These are phyloP conservation scores for Syzygium aqueum DNA, from an alignment of 345 rosid genomes.

Conservation along the genomic window DNA sequence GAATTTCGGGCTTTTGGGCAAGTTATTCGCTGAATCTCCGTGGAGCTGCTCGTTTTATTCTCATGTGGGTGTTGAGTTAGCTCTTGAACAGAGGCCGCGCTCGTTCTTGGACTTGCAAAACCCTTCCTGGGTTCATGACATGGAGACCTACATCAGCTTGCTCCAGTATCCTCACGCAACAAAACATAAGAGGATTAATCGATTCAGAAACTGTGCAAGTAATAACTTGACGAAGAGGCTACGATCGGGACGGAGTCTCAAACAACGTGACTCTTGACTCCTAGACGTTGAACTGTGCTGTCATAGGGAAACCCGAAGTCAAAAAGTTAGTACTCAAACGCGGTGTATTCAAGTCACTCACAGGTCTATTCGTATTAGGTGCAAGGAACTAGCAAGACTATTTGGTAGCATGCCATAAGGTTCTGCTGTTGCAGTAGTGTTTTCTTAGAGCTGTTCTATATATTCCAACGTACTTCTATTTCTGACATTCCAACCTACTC, in stretches of 20 bases:
- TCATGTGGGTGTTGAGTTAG: slow-evolving; percentile 74
- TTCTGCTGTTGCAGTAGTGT: background rate
- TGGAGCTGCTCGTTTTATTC: slow-evolving; percentile 81
- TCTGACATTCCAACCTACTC: too few species aligned
- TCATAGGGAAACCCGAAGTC: background rate
- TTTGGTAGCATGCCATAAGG: background rate
- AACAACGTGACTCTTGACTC: background rate
- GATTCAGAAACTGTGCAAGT: background rate
- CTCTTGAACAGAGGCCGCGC: slow-evolving; percentile 18
- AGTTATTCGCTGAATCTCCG: slow-evolving; percentile 43
- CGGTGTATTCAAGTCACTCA: background rate
- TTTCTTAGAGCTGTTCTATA: background rate
- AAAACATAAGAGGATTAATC: background rate
- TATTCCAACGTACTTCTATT: background rate
- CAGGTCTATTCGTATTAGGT: background rate
- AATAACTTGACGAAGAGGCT: background rate
- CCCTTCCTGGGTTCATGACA: slow-evolving; percentile 71
- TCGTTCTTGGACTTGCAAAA: slow-evolving; percentile 58
- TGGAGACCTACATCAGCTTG: slow-evolving; percentile 53
- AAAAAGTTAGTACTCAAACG: background rate
- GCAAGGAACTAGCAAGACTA: background rate
- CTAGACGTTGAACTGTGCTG: background rate
- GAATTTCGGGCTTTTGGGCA: slow-evolving; percentile 60
- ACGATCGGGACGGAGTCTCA: background rate
- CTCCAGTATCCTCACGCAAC: slow-evolving; percentile 20